Conservation (phyloP, 1,139 yeast species). For the Yarrowia galli region DNA sequence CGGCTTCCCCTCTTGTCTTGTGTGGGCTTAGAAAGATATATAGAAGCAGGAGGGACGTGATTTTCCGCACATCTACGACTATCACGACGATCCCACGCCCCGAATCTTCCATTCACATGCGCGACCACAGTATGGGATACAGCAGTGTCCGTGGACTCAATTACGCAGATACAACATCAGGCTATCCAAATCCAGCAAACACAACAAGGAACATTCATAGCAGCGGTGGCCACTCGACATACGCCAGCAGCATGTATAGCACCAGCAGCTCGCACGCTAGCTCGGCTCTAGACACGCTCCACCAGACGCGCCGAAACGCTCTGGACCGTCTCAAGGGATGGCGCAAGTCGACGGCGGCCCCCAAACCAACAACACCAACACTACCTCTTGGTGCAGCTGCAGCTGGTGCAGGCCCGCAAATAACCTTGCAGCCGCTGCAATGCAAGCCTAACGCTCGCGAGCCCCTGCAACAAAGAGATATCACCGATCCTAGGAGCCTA, state of each 20-base stretch:
- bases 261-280: background rate
- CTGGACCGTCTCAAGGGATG: slow-evolving; percentile 26
- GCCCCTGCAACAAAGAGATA: slow-evolving; percentile 28
- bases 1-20: slow-evolving; percentile 29
- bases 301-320: background rate
- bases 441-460: slow-evolving; percentile 21
- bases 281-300: slow-evolving; percentile 2
- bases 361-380: background rate
- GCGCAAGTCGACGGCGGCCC: background rate
- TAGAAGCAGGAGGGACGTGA: slow-evolving; percentile 19
- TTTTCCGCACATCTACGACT: background rate
- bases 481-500: slow-evolving; percentile 23
- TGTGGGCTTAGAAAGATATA: slow-evolving; percentile 6
- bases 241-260: slow-evolving; percentile 3
- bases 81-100: slow-evolving; percentile 17
- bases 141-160: background rate
- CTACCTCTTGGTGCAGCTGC: background rate
- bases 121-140: background rate
- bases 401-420: background rate
- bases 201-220: no score
- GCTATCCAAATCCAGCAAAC: no score
- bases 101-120: slow-evolving; percentile 1
- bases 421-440: slow-evolving; percentile 33
- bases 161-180: background rate
- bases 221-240: background rate